These are phyloP conservation scores for Ilyonectria destructans DNA, from an alignment of 2,329 filamentous ascomycete genomes.

Conservation along the genomic window DNA sequence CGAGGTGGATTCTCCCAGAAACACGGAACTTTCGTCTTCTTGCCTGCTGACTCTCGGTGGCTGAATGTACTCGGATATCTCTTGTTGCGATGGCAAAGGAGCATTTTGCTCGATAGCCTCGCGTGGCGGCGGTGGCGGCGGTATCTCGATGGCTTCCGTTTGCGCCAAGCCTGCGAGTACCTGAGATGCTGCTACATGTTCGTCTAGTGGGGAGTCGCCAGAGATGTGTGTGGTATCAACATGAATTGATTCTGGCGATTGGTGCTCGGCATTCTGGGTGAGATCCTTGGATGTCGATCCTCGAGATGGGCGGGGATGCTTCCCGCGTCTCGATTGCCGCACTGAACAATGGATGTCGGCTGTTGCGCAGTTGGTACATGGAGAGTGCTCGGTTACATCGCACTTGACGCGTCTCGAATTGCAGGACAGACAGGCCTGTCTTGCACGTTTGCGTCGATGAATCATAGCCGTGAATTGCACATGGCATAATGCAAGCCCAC, in stretches of 20 bases:
- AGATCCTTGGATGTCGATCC: background rate
- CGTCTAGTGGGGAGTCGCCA: background rate
- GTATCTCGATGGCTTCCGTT: too few species aligned
- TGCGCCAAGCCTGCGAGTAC: background rate
- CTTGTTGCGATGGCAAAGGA: too few species aligned
- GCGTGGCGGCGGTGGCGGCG: too few species aligned
- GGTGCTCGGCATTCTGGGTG: background rate
- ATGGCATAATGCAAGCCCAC: background rate
- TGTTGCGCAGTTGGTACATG: conserved; percentile 42
- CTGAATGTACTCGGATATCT: too few species aligned
- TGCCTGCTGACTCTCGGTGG: too few species aligned
- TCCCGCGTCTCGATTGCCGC: conserved; percentile 44
- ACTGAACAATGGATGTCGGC: conserved; percentile 38
- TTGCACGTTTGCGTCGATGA: conserved; percentile 33
- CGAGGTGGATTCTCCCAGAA: conserved; percentile 64
- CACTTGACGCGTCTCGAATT: conserved; percentile 45
- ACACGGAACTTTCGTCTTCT: conserved; percentile 50
- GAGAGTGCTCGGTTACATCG: conserved; percentile 42
- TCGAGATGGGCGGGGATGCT: conserved; percentile 37
- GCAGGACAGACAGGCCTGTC: conserved; percentile 43
- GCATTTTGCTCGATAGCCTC: too few species aligned
- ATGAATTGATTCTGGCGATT: background rate
- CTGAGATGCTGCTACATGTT: conserved; percentile 13
- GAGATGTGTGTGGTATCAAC: background rate
- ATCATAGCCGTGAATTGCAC: background rate